phyloP scores from a whole-genome alignment of 108 stramenopile genomes.

The Nitzschia inconspicua region DNA sequence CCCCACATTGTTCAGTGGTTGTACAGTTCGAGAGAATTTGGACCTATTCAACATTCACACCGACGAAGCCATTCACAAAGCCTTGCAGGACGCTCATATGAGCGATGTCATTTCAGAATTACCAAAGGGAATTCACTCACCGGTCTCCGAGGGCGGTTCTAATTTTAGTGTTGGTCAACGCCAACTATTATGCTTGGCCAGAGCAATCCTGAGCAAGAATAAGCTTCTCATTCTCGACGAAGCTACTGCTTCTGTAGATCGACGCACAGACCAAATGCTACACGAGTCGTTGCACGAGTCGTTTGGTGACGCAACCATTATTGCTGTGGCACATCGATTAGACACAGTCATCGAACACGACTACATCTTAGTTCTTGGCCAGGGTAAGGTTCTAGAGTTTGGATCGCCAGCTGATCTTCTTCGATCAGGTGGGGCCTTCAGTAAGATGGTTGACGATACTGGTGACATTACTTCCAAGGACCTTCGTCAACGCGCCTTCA shows the following conservation, averaged over 20 bases:
- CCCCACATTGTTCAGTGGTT: conserved; percentile 90
- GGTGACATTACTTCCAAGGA: conserved; percentile 30
- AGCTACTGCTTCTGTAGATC: conserved; percentile 89
- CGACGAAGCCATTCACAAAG: conserved; percentile 53
- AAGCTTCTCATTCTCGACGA: conserved; percentile 90
- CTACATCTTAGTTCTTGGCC: conserved; percentile 84
- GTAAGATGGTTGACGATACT: conserved; percentile 45
- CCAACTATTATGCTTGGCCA: conserved; percentile 93
- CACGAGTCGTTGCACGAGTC: conserved; percentile 76
- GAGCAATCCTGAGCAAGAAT: conserved; percentile 80
- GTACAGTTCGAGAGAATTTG: conserved; percentile 91
- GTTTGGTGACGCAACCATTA: conserved; percentile 76
- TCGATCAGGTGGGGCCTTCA: conserved; percentile 46
- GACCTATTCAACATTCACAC: conserved; percentile 76
- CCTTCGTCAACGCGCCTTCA: conserved; percentile 27
- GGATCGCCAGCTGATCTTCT: conserved; percentile 81
- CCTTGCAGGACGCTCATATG: conserved; percentile 63
- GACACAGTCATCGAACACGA: conserved; percentile 92
- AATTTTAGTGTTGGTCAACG: conserved; percentile 93
- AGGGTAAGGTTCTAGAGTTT: conserved; percentile 86
- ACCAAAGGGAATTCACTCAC: conserved; percentile 54
- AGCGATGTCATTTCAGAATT: conserved; percentile 54
- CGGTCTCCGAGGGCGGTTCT: conserved; percentile 87
- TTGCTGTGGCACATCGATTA: conserved; percentile 94
- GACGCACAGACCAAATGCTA: conserved; percentile 75